Base-by-base conservation (phyloP, 768 basidiomycete species). In the Boletus pseudo-olivaceus region DNA sequence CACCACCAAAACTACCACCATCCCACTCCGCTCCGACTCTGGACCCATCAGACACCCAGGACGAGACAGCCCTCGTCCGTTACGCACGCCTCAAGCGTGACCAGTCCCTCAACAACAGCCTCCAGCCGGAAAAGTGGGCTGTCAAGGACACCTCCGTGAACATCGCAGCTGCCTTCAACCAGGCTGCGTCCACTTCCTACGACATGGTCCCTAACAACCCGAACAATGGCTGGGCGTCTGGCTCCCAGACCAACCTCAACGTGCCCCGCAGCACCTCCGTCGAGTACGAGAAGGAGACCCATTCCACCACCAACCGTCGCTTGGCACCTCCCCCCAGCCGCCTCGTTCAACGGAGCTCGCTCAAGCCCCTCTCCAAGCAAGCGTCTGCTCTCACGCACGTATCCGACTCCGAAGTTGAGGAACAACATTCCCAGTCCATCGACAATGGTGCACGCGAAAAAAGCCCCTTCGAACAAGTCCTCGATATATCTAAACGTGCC, bases 101-200 rank as follows among this genome's bases (percentile, higher is more conserved):
- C 53, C 74, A 75, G 55, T 58, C 69, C 35, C 52, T 60, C 52
- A 65, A 64, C 51, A 27, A 7, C 52, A 49, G 42, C 19, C 66
- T 72, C 57, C 76, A 84, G 48, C 89, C 90, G 39, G 79, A 83
- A 62, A 83, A 77, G 77, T 88, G 86, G 86, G 67, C 68, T 54
- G 82, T 90, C 55, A 87, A 87, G 63, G 89, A 90, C 71, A 93
- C 92, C 42, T 86, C 90, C 19, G 92, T 93, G 47, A 88, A 90
- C 71, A 86, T 92, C 63, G 92, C 90, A 10, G 81, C 82, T 62
- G 92, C 91, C 30, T 88, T 94, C 65, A 75, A 77, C 60, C 83
- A 86, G 68, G 92, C 91, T 19, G 87, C 80, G 20, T 74, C 66
- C 47, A 64, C 65, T 4, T 72, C 67, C 34, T 53, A 60, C 60